A percentile compares a stretch with the other conserved stretches of the same genome.
phyloP scores from a whole-genome alignment of 768 basidiomycete species.

The Chalciporus piperatus region DNA sequence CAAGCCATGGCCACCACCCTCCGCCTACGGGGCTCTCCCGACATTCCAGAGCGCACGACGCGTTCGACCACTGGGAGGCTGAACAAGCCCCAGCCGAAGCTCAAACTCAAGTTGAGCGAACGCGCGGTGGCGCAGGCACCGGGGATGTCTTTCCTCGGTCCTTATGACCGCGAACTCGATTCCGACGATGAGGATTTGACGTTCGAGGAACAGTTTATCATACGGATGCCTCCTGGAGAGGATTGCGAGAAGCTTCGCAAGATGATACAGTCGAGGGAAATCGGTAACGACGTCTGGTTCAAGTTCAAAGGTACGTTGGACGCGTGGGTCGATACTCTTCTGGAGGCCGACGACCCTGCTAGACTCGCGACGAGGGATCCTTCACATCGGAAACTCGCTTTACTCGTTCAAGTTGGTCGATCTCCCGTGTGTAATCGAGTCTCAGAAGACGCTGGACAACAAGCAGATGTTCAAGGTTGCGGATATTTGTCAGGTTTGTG shows the following conservation, averaged over 20 bases:
- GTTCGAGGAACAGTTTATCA: slow-evolving; percentile 96
- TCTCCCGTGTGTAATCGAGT: slow-evolving; percentile 89
- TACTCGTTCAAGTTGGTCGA: slow-evolving; percentile 96
- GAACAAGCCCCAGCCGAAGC: slow-evolving; percentile 62
- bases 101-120: slow-evolving; percentile 86
- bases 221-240: slow-evolving; percentile 83
- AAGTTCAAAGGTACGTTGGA: slow-evolving; percentile 87
- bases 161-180: slow-evolving; percentile 92
- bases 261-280: slow-evolving; percentile 76
- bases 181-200: slow-evolving; percentile 92
- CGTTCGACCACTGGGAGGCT: slow-evolving; percentile 51
- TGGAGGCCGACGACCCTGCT: slow-evolving; percentile 14
- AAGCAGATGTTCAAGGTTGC: slow-evolving; percentile 99
- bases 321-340: background rate
- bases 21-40: slow-evolving; percentile 29
- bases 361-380: slow-evolving; percentile 91
- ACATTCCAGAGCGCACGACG: slow-evolving; percentile 48
- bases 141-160: slow-evolving; percentile 85
- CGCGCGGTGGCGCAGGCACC: slow-evolving; percentile 77
- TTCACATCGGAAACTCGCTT: slow-evolving; percentile 76
- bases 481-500: slow-evolving; percentile 89
- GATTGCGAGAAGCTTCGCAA: slow-evolving; percentile 78
- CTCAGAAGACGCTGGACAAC: slow-evolving; percentile 93
- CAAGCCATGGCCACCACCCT: slow-evolving; percentile 36
- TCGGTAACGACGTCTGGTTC: slow-evolving; percentile 89